phyloP scores from a whole-genome alignment of 1,139 yeast species.

The Keqinozyma sinolaborantium region DNA sequence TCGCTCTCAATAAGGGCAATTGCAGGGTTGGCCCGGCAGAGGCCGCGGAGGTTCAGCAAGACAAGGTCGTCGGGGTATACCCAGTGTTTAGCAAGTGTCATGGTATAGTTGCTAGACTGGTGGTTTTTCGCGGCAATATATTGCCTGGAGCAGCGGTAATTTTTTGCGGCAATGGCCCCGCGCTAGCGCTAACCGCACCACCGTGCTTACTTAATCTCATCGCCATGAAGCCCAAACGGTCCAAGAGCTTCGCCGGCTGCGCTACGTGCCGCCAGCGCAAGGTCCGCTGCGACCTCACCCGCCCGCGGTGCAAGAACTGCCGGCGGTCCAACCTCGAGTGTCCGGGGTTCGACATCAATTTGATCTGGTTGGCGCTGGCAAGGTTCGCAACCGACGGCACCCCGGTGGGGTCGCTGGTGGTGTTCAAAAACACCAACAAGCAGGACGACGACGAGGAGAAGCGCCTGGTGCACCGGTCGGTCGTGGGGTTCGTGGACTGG shows the following conservation, averaged over 20 bases:
- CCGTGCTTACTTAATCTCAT: not conserved
- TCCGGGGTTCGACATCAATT: slow-evolving; percentile 79
- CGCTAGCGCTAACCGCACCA: slow-evolving; percentile 1
- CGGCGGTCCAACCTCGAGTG: slow-evolving; percentile 52
- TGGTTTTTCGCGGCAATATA: not conserved
- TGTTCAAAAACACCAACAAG: slow-evolving; percentile 12
- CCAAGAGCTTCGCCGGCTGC: slow-evolving; percentile 50
- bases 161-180: too few relatives aligned
- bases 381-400: slow-evolving; percentile 28
- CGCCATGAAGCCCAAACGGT: slow-evolving; percentile 15
- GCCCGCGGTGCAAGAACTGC: slow-evolving; percentile 45
- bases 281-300: slow-evolving; percentile 44
- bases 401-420: slow-evolving; percentile 12
- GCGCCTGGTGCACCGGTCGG: slow-evolving; percentile 44
- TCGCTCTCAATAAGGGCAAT: slow-evolving; percentile 62
- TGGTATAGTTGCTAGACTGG: slow-evolving; percentile 1
- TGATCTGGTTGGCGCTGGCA: slow-evolving; percentile 70
- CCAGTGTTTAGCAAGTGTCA: slow-evolving; percentile 46
- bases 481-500: slow-evolving; percentile 74
- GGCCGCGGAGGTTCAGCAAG: slow-evolving; percentile 59
- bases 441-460: slow-evolving; percentile 15
- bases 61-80: slow-evolving; percentile 57
- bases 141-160: not conserved
- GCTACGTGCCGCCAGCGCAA: slow-evolving; percentile 49
- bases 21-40: slow-evolving; percentile 66